Evolutionary conservation across 441 rosid species (phyloP), one percentile per base, ranked within the genome.

Genomic region (Isatis lusitanica): DNA sequence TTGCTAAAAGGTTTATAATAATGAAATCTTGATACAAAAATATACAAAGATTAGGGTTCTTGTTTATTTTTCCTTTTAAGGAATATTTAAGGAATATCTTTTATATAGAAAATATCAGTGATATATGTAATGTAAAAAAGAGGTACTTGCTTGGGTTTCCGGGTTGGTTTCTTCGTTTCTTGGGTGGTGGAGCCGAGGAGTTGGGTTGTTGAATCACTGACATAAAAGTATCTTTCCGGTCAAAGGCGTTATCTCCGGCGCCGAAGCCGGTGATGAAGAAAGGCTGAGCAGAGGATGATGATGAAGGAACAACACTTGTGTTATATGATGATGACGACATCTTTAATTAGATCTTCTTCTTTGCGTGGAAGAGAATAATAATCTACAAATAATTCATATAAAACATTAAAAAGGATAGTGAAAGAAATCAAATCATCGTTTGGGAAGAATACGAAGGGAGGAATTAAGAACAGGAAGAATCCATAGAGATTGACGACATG

Each of bases 401-500:
- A 21, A 44, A 52, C 18, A 46, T 17, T 64, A n/a, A 39, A 36
- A 66, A 24, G 51, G 21, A 16, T 7, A 15, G 48, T 55, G 65
- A 69, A 53, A 61, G 33, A 39, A 51, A 64, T 58, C 55, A 58
- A 64, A 40, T 39, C 7, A 70, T 63, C 43, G 24, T 70, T 63
- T 71, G 47, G 74, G 74, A 77, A 67, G 74, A 77, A 67, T 67
- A 77, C 73, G 80, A 77, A 77, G 68, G 18, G 35, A 72, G 38
- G 70, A 77, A 67, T 66, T 62, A 72, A 61, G 70, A 77, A 73
- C 66, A 66, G 48, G 77, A 72, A 77, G 65, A 77, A 48, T 77
- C 77, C 81, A 72, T 66, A 77, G 68, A 65, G 66, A 72, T 77
- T 77, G 81, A 72, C 61, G 81, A 77, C 81, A 72, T 73, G 77